Evolutionary conservation across 495 filamentous ascomycete genomes (phyloP), one percentile per base, ranked within the genome.

Genomic region (Cenococcum geophilum): DNA sequence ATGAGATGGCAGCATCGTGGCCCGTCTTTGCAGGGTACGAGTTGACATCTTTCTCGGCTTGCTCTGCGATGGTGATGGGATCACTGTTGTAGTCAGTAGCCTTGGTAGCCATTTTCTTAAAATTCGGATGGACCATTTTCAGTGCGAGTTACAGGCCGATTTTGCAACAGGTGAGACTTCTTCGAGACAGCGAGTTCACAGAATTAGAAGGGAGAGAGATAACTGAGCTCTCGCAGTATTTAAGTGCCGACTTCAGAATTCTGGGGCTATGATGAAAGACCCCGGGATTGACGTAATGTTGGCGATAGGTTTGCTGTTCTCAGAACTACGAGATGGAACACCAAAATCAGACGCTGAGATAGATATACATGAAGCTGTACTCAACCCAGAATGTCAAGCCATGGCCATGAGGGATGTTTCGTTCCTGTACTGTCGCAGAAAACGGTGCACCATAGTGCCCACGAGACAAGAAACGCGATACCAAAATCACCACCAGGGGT

Each of bases 1-100:
- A 42, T 2, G 27, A 32, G 27, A 32, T 6, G 25, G 23, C 61
- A 25, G 34, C 49, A 27, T 60, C 53, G 43, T 63, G 58, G 11
- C 79, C 79, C 40, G 74, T 73, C 70, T 82, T 82, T 42, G 78
- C 77, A 55, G 77, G 72, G 67, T 79, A 68, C 53, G 76, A 75
- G 72, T 83, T 82, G 37, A 84, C 75, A 68, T 83, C 77, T 16
- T 72, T 72, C 73, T 83, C 79, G 27, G 80, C 76, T 54, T 78
- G 69, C 66, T 75, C 66, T 18, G 79, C 73, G 61, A 75, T 43
- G 23, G 37, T 56, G 61, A 67, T 59, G 47, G 69, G 73, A 64
- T 74, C 73, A 43, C 58, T 64, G 59, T 62, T 45, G 70, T 70
- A 73, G 57, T 68, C 69, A 51, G 37, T 18, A 4, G 71, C 69